Conservation (phyloP, 139 green algal species). For the Coccomyxa sp. region DNA sequence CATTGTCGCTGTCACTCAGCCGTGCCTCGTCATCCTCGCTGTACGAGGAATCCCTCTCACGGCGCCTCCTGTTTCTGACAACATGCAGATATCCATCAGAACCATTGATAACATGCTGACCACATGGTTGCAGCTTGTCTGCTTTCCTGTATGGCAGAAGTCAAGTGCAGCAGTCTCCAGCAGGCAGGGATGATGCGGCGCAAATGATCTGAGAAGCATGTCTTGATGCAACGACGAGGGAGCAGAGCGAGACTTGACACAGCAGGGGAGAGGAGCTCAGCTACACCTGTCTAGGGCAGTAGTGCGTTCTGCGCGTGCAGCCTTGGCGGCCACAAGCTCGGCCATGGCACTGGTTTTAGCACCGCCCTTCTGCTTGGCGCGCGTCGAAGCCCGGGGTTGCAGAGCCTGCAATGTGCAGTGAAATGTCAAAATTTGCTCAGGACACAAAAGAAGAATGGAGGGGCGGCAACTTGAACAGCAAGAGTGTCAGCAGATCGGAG, state of each 20-base stretch:
- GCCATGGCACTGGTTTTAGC: constrained; percentile 44
- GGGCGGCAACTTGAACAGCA: too few relatives aligned
- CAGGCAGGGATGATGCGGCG: too few relatives aligned
- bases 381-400: constrained; percentile 2
- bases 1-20: constrained; percentile 9
- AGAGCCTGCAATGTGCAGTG: not conserved
- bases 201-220: not conserved
- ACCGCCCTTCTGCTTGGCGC: constrained; percentile 1
- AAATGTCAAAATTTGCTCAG: not conserved
- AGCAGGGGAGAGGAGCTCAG: too few relatives aligned
- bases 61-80: not conserved
- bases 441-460: not conserved
- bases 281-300: too few relatives aligned
- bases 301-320: not conserved
- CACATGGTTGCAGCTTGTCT: not conserved
- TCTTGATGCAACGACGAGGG: too few relatives aligned
- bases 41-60: not conserved
- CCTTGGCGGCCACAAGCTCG: constrained; percentile 36
- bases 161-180: too few relatives aligned
- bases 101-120: not conserved
- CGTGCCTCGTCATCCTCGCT: not conserved
- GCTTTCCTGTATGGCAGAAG: too few relatives aligned
- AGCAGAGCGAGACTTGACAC: not conserved
- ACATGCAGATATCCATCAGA: not conserved
- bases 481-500: too few relatives aligned